A percentile compares a stretch with the other conserved stretches of the same genome.
Evolutionary conservation across 2,329 filamentous ascomycete species (phyloP).

Genomic region (Nakataea oryzae): DNA sequence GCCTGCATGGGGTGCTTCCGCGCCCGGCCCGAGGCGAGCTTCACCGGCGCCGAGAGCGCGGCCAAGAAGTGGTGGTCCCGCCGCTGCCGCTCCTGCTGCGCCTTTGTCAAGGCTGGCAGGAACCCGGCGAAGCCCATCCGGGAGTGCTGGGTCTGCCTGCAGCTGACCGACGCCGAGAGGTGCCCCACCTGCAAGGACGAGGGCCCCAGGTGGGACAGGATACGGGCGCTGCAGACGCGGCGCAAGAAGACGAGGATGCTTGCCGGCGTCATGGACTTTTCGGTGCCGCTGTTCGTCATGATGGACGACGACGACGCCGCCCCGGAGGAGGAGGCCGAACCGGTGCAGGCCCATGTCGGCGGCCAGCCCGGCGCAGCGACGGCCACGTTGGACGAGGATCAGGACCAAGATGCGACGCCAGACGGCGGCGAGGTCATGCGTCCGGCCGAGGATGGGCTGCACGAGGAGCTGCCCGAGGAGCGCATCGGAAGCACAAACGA

Average conservation of each 20-base stretch:
- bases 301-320: neutral
- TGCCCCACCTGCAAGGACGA: neutral
- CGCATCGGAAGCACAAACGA: neutral
- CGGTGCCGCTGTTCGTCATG: neutral
- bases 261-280: neutral
- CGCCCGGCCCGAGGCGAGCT: neutral
- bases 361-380: neutral
- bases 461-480: neutral
- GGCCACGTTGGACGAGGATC: neutral
- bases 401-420: neutral
- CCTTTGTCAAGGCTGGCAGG: neutral
- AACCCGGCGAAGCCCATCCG: too few species aligned
- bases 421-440: neutral
- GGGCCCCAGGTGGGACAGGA: neutral
- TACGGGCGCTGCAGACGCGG: neutral
- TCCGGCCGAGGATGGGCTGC: neutral
- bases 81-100: slow-evolving; percentile 1
- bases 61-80: neutral
- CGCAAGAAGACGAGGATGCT: neutral
- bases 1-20: neutral
- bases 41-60: neutral
- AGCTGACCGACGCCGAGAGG: neutral
- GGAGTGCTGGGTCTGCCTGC: neutral
- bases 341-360: neutral
- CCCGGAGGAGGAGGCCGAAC: neutral